Evolutionary conservation across 768 basidiomycete species (phyloP).

Genomic region (Pholiota microspora): DNA sequence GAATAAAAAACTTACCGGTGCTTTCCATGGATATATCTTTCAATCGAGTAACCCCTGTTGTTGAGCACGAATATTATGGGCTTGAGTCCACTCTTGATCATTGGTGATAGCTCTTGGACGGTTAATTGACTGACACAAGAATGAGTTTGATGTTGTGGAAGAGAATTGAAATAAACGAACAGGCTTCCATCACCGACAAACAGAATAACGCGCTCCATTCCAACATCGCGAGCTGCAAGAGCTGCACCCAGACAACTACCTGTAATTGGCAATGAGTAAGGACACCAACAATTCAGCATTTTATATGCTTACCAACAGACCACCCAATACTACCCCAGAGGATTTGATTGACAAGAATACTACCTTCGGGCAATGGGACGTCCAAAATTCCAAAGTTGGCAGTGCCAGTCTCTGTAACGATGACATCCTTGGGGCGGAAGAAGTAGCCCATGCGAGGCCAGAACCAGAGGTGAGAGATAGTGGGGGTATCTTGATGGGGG

Average conservation of each 20-base stretch:
- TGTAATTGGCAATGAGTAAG: conserved; percentile 15
- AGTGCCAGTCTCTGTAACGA: conserved; percentile 91
- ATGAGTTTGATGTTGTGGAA: conserved; percentile 4
- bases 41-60: conserved; percentile 86
- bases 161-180: conserved; percentile 35
- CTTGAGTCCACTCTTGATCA: conserved; percentile 68
- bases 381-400: conserved; percentile 85
- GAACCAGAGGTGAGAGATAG: conserved; percentile 77
- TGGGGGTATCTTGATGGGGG: conserved; percentile 47
- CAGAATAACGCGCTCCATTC: conserved; percentile 67
- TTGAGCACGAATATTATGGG: conserved; percentile 87
- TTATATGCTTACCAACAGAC: conserved; percentile 57
- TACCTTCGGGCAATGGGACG: conserved; percentile 70
- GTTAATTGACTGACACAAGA: conserved; percentile 58
- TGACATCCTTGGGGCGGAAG: conserved; percentile 70
- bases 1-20: conserved; percentile 34
- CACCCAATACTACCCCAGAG: conserved; percentile 94
- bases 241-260: conserved; percentile 75
- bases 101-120: conserved; percentile 82
- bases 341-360: conserved; percentile 70
- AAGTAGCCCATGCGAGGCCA: conserved; percentile 80
- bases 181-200: conserved; percentile 86
- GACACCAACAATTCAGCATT: neutral
- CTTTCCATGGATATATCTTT: conserved; percentile 72
- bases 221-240: conserved; percentile 68